These are phyloP conservation scores for Sugiyamaella pinicola DNA, from an alignment of 1,139 yeast genomes.

Conservation along the genomic window DNA sequence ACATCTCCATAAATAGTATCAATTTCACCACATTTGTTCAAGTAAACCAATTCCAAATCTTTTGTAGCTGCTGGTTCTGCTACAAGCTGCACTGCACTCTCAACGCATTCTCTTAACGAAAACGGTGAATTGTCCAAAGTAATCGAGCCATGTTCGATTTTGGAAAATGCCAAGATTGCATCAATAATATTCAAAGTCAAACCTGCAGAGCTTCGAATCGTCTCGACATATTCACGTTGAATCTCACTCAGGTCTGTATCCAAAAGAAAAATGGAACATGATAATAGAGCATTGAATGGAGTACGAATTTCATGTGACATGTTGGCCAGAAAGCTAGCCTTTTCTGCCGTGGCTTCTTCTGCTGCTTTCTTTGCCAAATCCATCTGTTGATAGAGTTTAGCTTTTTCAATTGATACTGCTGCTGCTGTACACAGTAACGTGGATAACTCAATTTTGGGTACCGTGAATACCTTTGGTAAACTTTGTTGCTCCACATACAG, in stretches of 20 bases:
- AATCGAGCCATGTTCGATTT: constrained; percentile 59
- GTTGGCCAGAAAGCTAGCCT: constrained; percentile 60
- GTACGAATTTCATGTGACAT: constrained; percentile 60
- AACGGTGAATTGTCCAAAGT: constrained; percentile 53
- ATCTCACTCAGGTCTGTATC: constrained; percentile 53
- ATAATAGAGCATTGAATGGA: constrained; percentile 58
- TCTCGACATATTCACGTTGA: constrained; percentile 58
- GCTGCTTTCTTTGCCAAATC: constrained; percentile 58
- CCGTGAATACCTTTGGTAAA: constrained; percentile 38
- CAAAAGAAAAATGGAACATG: constrained; percentile 56
- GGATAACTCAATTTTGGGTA: constrained; percentile 48
- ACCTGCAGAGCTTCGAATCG: constrained; percentile 55
- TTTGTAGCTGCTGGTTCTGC: constrained; percentile 56
- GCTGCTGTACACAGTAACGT: constrained; percentile 56
- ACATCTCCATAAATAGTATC: constrained; percentile 54
- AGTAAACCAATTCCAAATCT: constrained; percentile 52
- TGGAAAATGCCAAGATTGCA: constrained; percentile 59
- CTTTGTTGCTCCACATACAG: constrained; percentile 51
- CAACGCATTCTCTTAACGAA: constrained; percentile 54
- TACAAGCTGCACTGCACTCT: constrained; percentile 54
- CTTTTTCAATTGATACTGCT: constrained; percentile 55
- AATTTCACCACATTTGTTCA: constrained; percentile 50
- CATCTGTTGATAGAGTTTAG: constrained; percentile 53
- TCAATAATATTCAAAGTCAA: constrained; percentile 58
- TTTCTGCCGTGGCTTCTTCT: constrained; percentile 61